Base-by-base conservation (phyloP, 495 filamentous ascomycete genomes). In the Daldinia childiae region DNA sequence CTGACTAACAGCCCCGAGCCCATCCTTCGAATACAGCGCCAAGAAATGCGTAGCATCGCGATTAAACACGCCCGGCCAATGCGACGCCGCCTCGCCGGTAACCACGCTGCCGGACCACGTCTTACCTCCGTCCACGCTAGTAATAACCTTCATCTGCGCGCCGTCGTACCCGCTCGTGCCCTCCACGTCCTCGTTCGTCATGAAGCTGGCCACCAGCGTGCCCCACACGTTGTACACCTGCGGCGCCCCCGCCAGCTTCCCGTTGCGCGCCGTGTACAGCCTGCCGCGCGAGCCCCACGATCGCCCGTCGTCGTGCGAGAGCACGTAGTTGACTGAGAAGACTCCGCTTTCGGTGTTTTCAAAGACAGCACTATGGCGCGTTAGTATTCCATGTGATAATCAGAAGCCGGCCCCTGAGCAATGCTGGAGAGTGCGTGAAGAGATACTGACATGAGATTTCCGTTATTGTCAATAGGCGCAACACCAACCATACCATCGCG, bases 401-500 rank as follows among this genome's bases (percentile, higher is more conserved):
- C 1, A 32, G 8, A 32, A 32, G 30, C 30, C 8, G 7, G 29
- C 8, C 8, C 1, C 30, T 32, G 1, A 11, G 6, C 8, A 32
- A 32, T 2, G 8, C 11, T 32, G 8, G 30, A 11, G 30, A 32
- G 30, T 1, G 29, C 29, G 29, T 8, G 29, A 0, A 0, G 11
- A 30, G 7, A 11, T 32, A 32, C 32, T 73, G 15, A 73, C 34
- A 81, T 84, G n/a, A 77, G 66, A 30, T 77, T 73, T 9, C 82
- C 71, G 41, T 72, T 80, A 29, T 82, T 81, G 27, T 72, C 72
- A 34, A 80, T 69, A 15, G 70, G 68, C 0, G 86, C 82, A 29
- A 90, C 84, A 0, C 87, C 87, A 12, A 85, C 82, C 88, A 89
- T 89, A 4, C 88, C 87, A 69, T 90, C 87, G 2, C 88, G 81